Percentiles rank a stretch among this genome's conserved stretches.
These are phyloP conservation scores for Endothia cerciana DNA, from an alignment of 2,329 filamentous ascomycete species.

Conservation along the genomic window DNA sequence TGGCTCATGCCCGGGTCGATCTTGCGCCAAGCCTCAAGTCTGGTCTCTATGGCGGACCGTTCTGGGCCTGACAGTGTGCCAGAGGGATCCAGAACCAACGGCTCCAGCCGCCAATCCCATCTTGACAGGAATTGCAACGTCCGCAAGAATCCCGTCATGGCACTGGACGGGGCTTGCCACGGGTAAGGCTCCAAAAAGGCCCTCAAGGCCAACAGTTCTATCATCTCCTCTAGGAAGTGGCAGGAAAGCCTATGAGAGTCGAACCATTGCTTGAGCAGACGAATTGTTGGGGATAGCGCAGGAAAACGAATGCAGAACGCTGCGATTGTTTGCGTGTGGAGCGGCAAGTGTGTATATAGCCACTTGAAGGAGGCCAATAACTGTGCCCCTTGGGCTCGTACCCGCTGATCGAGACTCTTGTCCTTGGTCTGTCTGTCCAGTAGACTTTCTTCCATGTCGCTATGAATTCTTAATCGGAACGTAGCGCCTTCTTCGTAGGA, in stretches of 20 bases:
- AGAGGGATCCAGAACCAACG: slow-evolving; percentile 78
- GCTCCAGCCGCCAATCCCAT: slow-evolving; percentile 90
- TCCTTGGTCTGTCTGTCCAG: slow-evolving; percentile 80
- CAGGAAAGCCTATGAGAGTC: slow-evolving; percentile 75
- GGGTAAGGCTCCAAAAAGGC: slow-evolving; percentile 83
- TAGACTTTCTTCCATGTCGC: slow-evolving; percentile 82
- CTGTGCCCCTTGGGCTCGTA: slow-evolving; percentile 69
- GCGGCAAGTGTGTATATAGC: slow-evolving; percentile 70
- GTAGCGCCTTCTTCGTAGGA: slow-evolving; percentile 70
- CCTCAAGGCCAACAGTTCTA: slow-evolving; percentile 80
- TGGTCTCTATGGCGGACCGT: slow-evolving; percentile 65
- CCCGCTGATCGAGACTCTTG: slow-evolving; percentile 66
- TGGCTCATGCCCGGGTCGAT: slow-evolving; percentile 89
- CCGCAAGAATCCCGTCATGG: slow-evolving; percentile 79
- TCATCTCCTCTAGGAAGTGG: slow-evolving; percentile 77
- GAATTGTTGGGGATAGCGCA: slow-evolving; percentile 78
- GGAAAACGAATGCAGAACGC: slow-evolving; percentile 81
- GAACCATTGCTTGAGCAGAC: slow-evolving; percentile 90
- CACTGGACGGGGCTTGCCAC: slow-evolving; percentile 76
- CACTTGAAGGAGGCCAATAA: slow-evolving; percentile 74
- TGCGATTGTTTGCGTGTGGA: slow-evolving; percentile 80
- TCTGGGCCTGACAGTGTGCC: slow-evolving; percentile 65
- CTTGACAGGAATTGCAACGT: slow-evolving; percentile 77
- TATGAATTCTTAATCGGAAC: slow-evolving; percentile 86
- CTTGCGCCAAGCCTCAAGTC: slow-evolving; percentile 82